These are phyloP conservation scores for Aspergillus brunneoviolaceus DNA, from an alignment of 2,329 filamentous ascomycete genomes.

Conservation along the genomic window DNA sequence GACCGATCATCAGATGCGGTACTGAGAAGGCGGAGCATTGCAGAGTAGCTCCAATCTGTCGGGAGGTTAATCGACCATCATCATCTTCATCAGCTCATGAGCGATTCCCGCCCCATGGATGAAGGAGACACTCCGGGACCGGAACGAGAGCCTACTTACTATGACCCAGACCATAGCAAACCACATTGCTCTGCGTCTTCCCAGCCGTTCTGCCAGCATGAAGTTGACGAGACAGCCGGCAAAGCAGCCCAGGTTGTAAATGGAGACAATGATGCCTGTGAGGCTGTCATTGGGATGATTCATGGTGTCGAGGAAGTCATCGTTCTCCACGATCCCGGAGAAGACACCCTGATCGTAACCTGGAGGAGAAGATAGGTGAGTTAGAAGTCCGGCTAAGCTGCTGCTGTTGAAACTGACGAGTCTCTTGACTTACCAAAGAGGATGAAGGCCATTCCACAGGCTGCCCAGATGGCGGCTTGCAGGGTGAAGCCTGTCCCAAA, in stretches of 20 bases:
- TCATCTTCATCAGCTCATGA: too few species aligned
- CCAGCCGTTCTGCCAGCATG: constrained; percentile 32
- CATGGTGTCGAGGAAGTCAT: constrained; percentile 46
- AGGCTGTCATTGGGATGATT: constrained; percentile 37
- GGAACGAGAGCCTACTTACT: constrained; percentile 11
- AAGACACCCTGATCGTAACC: constrained; percentile 54
- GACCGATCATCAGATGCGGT: constrained; percentile 43
- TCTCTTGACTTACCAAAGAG: constrained; percentile 22
- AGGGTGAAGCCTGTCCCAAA: constrained; percentile 25
- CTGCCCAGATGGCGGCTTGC: constrained; percentile 22
- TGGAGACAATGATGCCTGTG: constrained; percentile 46
- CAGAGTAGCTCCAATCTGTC: constrained; percentile 34
- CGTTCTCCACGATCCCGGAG: constrained; percentile 48
- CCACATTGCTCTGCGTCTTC: constrained; percentile 34
- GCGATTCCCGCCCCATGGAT: too few species aligned
- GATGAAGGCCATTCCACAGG: constrained; percentile 27
- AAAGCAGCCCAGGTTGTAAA: constrained; percentile 48
- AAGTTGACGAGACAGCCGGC: constrained; percentile 36
- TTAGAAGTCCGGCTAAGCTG: not conserved
- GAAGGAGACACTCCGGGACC: too few species aligned
- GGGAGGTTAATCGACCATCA: too few species aligned
- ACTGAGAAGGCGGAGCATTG: constrained; percentile 34
- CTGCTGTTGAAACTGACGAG: not conserved
- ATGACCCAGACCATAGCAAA: constrained; percentile 37
- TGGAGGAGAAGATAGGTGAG: not conserved